phyloP scores from a whole-genome alignment of 2,329 filamentous ascomycete species.

The Beauveria bassiana region DNA sequence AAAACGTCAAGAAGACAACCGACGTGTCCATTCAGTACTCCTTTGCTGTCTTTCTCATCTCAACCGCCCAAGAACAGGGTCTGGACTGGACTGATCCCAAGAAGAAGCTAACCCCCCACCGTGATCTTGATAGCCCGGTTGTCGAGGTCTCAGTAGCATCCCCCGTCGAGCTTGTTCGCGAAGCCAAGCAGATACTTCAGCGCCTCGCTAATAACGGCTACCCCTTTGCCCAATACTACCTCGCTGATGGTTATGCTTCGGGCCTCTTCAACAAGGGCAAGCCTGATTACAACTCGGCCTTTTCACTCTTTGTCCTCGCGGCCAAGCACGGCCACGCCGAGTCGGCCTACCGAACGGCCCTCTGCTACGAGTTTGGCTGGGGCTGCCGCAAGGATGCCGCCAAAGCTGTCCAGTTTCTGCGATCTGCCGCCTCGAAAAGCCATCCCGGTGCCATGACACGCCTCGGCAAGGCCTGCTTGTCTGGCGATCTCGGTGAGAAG shows the following conservation, averaged over 20 bases:
- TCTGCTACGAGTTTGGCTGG: conserved; percentile 99
- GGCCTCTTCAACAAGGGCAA: conserved; percentile 94
- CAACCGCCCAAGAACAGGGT: conserved; percentile 74
- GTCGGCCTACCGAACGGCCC: conserved; percentile 82
- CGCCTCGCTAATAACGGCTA: conserved; percentile 80
- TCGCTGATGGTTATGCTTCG: conserved; percentile 88
- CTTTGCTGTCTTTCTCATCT: conserved; percentile 90
- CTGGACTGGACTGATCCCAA: conserved; percentile 42
- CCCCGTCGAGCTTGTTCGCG: conserved; percentile 65
- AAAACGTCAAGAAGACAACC: conserved; percentile 95
- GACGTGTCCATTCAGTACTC: conserved; percentile 89
- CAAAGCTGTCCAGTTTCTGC: conserved; percentile 90
- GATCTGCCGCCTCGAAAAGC: conserved; percentile 82
- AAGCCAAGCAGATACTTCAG: conserved; percentile 85
- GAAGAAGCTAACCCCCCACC: conserved; percentile 37
- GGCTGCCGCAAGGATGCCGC: conserved; percentile 82
- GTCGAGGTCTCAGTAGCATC: conserved; percentile 40
- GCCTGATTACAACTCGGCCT: conserved; percentile 83
- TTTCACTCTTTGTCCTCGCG: conserved; percentile 84
- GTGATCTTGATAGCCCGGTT: conserved; percentile 39
- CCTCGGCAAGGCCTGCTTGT: conserved; percentile 82
- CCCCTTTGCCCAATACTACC: conserved; percentile 96
- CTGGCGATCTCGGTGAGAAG: conserved; percentile 80
- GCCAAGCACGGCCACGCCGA: conserved; percentile 97
- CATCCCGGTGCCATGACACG: conserved; percentile 94